Percentiles rank a stretch among this genome's conserved stretches.
Evolutionary conservation across 1,139 yeast species (phyloP).

Genomic region (Geotrichum bryndzae): DNA sequence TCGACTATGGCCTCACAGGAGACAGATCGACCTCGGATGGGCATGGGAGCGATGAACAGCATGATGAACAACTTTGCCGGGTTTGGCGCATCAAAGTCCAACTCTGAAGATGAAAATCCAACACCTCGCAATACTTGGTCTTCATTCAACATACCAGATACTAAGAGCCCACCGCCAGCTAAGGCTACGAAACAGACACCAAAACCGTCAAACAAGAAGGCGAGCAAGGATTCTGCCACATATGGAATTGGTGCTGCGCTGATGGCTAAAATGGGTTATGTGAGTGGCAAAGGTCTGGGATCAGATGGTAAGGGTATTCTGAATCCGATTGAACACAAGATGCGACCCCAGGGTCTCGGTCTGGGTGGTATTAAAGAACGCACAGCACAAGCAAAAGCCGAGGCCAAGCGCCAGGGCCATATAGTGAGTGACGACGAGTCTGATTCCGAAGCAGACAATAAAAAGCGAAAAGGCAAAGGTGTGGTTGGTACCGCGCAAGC

Average conservation of each 20-base stretch:
- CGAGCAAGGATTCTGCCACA: conserved; percentile 15
- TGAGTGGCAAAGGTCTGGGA: conserved; percentile 79
- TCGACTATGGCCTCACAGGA: not conserved
- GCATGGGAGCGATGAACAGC: not conserved
- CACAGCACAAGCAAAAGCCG: conserved; percentile 24
- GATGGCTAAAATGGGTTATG: conserved; percentile 81
- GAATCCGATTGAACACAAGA: conserved; percentile 66
- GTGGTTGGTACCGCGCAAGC: conserved; percentile 3
- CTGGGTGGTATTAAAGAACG: conserved; percentile 55
- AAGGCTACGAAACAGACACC: not conserved
- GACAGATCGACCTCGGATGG: not conserved
- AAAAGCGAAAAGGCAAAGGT: conserved; percentile 17
- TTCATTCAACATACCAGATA: not conserved
- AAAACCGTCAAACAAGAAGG: not conserved
- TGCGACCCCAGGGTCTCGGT: conserved; percentile 61
- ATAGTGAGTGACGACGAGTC: conserved; percentile 20
- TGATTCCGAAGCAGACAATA: conserved; percentile 21
- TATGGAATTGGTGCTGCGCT: conserved; percentile 87
- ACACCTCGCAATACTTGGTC: conserved; percentile 8
- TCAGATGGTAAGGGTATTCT: conserved; percentile 62
- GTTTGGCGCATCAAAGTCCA: not conserved
- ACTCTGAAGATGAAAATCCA: not conserved
- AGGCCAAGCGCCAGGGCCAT: conserved; percentile 23
- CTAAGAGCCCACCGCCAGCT: not conserved
- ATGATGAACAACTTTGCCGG: not conserved